phyloP scores from a whole-genome alignment of 805 yeast genomes.

The Saccharomycopsis oosterbeekiorum region DNA sequence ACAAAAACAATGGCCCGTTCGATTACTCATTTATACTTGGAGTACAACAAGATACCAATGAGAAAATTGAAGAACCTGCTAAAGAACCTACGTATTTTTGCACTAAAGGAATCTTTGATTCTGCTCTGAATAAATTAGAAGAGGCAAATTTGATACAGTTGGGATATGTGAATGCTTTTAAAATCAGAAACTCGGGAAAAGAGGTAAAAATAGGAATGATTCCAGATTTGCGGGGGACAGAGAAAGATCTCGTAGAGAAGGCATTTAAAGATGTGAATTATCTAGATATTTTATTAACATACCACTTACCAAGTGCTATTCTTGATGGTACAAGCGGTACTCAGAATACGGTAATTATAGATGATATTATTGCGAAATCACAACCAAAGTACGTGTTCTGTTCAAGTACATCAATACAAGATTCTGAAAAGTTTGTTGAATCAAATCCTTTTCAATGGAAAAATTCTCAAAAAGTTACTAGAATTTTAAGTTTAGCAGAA shows the following conservation, averaged over 20 bases:
- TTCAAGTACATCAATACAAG: background rate
- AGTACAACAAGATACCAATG: background rate
- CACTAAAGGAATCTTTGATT: background rate
- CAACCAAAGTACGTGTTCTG: constrained; percentile 36
- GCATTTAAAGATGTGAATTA: background rate
- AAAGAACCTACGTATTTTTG: constrained; percentile 1
- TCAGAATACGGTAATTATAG: constrained; percentile 35
- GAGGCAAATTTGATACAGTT: background rate
- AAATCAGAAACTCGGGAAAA: background rate
- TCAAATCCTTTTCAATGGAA: constrained; percentile 51
- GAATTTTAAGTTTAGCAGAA: constrained; percentile 57
- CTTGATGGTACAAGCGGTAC: constrained; percentile 31
- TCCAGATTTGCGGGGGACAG: background rate
- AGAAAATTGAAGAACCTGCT: background rate
- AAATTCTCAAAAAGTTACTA: constrained; percentile 33
- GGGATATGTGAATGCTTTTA: background rate
- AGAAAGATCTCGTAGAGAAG: background rate
- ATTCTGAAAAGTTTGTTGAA: constrained; percentile 27
- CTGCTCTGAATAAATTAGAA: background rate
- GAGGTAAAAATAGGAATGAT: background rate
- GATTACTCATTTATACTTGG: constrained; percentile 9
- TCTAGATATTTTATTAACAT: constrained; percentile 48
- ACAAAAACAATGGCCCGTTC: constrained; percentile 8
- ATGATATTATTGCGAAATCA: constrained; percentile 32
- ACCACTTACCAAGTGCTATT: constrained; percentile 50